Evolutionary conservation across 1,284 basidiomycete species (phyloP), one percentile per base, ranked within the genome.

Genomic region (Pseudozyma pruni): DNA sequence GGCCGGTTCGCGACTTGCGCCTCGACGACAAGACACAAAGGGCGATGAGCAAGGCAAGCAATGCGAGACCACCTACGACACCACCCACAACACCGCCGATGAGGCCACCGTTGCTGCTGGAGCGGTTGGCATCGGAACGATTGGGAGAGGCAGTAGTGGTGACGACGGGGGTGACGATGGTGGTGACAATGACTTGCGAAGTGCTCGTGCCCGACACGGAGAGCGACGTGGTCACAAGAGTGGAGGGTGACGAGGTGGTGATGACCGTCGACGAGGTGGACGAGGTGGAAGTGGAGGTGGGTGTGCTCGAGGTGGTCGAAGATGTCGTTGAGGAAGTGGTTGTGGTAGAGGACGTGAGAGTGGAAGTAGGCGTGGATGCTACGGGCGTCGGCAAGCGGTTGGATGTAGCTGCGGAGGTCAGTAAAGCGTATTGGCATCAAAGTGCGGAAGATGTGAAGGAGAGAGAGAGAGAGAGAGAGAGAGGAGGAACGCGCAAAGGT

Each of bases 51-150:
- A 74, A 32, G 9, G 70, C 61, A 3, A 79, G 53, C 8, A 75
- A 45, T 0, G 63, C 61, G 8, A 75, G 54, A 13, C 76, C 76
- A 2, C 74, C 76, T 4, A 78, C 61, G 14, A 78, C 75, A 20
- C 76, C 76, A 22, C 76, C 76, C 2, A 77, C 76, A 20, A 77
- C 64, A 20, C 75, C 76, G 16, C 76, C 76, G 25, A 79, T 76
- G 39, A 75, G 57, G 19, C 62, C 76, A 3, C 51, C 71, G 46
- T 79, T 79, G 61, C 39, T 34, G 54, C 56, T 53, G n/a, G 72
- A 55, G 31, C 54, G 47, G 27, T 56, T 56, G 9, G 39, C 20
- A 31, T 49, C n/a, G 41, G 52, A 10, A 20, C 48, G 44, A 17
- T 22, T 35, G 31, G 60, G 50, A 14, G 60, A 44, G 8, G 56